Evolutionary conservation across 2,329 filamentous ascomycete species (phyloP), one percentile per base, ranked within the genome.

Genomic region (Diaporthe amygdali): DNA sequence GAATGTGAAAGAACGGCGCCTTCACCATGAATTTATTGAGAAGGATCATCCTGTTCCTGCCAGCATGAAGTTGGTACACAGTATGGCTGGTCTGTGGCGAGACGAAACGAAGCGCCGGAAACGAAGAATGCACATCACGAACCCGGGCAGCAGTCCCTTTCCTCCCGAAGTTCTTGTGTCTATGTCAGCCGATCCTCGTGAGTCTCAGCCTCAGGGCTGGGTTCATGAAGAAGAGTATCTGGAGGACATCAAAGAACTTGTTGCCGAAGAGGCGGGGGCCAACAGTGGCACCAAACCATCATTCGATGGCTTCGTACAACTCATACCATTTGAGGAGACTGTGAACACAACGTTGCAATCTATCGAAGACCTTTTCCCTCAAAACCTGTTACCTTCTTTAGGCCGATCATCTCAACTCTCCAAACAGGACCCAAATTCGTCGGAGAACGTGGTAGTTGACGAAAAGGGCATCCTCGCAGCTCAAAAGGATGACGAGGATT

Each of bases 51-150:
- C 93, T 3, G 80, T 92, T 25, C 84, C 89, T 0, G 81, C 86
- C 0, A 91, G 94, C 74, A 85, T 95, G 78, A 97, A 97, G 78
- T 86, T 97, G 14, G 95, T 99, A 6, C 79, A 94, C 77, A 99
- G 96, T 74, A 96, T 99, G 93, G 95, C 94, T 69, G 93, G 94
- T 0, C 82, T 99, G 3, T 99, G 96, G 96, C 91, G 91, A 78
- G 94, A 97, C 76, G 96, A 98, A 80, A 94, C 92, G 0, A 91
- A 90, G 71, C 89, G 95, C 54, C 89, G 95, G 39, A 96, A 93
- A 80, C 86, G 88, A 59, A 89, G 89, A 55, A 92, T 96, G 88
- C 88, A 90, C 2, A 84, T 92, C 56, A 83, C 82, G 7, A 86
- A 90, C 74, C 87, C 90, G 39, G 89, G 86, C 6, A 94, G 90